Evolutionary conservation across 2,329 filamentous ascomycete species (phyloP).

Genomic region (Aureobasidium sp.): DNA sequence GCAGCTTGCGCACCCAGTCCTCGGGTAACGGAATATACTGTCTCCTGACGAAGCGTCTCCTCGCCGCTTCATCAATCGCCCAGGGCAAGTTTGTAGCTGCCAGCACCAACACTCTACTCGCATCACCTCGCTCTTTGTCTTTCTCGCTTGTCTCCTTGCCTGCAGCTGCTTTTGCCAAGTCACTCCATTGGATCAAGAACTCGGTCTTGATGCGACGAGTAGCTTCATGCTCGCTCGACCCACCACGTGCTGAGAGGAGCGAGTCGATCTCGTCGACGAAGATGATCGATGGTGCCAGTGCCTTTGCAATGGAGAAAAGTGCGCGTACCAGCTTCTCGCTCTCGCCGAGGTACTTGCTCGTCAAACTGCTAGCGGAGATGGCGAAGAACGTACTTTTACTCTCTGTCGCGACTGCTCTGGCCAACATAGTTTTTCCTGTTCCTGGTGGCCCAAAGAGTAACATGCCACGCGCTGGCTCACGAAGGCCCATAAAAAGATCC

Average conservation of each 20-base stretch:
- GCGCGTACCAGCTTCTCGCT: constrained; percentile 94
- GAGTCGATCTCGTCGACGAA: constrained; percentile 99
- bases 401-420: constrained; percentile 88
- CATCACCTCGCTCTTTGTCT: constrained; percentile 66
- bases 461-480: constrained; percentile 92
- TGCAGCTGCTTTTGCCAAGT: constrained; percentile 83
- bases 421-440: constrained; percentile 98
- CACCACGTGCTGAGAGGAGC: constrained; percentile 72
- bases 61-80: constrained; percentile 94
- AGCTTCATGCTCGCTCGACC: constrained; percentile 83
- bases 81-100: constrained; percentile 94
- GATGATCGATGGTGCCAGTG: constrained; percentile 87
- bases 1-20: constrained; percentile 66
- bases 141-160: constrained; percentile 63
- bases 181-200: constrained; percentile 95
- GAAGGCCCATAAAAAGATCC: constrained; percentile 89
- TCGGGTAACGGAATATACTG: constrained; percentile 97
- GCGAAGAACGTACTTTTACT: constrained; percentile 94
- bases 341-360: constrained; percentile 92
- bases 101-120: constrained; percentile 81
- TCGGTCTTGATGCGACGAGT: constrained; percentile 94
- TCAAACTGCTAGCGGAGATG: constrained; percentile 88
- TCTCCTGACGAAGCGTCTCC: constrained; percentile 79
- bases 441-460: constrained; percentile 91
- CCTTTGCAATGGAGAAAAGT: constrained; percentile 78